phyloP scores from a whole-genome alignment of 371 early-diverging fungal species.

The Mortierella sp. region DNA sequence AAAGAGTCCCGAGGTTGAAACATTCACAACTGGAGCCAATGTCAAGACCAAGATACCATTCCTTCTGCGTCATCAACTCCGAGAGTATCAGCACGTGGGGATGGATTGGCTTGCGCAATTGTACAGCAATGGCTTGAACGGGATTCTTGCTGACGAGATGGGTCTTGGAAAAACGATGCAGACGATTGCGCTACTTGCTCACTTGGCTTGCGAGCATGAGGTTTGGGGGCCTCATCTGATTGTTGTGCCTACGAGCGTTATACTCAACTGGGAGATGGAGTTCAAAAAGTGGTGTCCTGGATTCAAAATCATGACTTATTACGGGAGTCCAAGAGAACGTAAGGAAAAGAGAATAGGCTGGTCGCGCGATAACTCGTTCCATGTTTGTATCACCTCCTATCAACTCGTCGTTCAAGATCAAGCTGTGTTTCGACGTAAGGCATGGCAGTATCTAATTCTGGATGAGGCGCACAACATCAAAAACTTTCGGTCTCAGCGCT shows the following conservation, averaged over 20 bases:
- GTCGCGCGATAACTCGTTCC: conserved; percentile 84
- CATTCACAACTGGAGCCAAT: conserved; percentile 54
- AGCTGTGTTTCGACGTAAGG: conserved; percentile 79
- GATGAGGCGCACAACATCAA: conserved; percentile 98
- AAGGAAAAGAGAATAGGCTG: conserved; percentile 82
- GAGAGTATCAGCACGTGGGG: conserved; percentile 83
- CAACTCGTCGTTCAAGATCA: conserved; percentile 86
- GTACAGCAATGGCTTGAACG: conserved; percentile 93
- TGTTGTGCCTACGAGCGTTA: conserved; percentile 92
- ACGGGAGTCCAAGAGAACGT: conserved; percentile 82
- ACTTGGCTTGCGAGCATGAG: conserved; percentile 76
- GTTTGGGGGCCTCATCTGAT: conserved; percentile 90
- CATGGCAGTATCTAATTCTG: conserved; percentile 89
- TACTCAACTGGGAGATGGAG: conserved; percentile 96
- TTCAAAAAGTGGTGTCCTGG: conserved; percentile 93
- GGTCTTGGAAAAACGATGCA: conserved; percentile 98
- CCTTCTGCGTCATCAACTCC: conserved; percentile 72
- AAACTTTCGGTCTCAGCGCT: conserved; percentile 92
- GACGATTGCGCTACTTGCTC: conserved; percentile 87
- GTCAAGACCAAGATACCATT: conserved; percentile 66
- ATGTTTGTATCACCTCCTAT: conserved; percentile 91
- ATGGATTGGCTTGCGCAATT: conserved; percentile 87
- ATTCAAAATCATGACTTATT: conserved; percentile 87
- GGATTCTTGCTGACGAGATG: conserved; percentile 99
- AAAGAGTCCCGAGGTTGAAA: conserved; percentile 23